phyloP scores from a whole-genome alignment of 2,329 filamentous ascomycete species.

The Epichloe bromicola region DNA sequence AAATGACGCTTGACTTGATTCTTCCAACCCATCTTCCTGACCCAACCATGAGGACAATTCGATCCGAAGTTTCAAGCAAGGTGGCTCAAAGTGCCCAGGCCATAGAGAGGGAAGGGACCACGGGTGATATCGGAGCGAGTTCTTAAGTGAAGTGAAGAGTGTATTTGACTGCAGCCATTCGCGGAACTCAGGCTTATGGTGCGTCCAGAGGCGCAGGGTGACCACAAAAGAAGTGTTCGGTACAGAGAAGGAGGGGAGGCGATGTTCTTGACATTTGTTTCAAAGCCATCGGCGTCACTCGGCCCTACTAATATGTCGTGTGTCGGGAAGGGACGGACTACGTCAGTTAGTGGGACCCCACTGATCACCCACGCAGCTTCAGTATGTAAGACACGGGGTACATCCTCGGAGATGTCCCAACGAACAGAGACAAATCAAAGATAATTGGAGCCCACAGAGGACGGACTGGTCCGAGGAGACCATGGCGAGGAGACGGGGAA shows the following conservation, averaged over 20 bases:
- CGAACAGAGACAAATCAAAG: neutral
- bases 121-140: neutral
- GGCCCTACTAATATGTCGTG: slow-evolving; percentile 21
- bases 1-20: slow-evolving; percentile 21
- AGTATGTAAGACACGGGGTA: slow-evolving; percentile 5
- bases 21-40: slow-evolving; percentile 24
- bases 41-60: neutral
- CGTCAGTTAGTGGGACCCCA: slow-evolving; percentile 20
- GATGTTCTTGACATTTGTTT: slow-evolving; percentile 12
- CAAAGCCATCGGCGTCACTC: slow-evolving; percentile 23
- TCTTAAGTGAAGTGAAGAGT: neutral
- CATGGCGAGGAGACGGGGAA: neutral
- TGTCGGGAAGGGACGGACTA: slow-evolving; percentile 15
- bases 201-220: neutral
- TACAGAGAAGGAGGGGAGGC: neutral
- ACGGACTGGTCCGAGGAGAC: neutral
- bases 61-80: neutral
- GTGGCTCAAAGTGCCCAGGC: neutral
- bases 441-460: neutral
- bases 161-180: slow-evolving; percentile 2
- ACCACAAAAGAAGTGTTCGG: neutral
- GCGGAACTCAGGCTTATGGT: neutral
- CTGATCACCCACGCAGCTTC: slow-evolving; percentile 11
- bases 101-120: neutral
- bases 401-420: neutral